Base-by-base conservation (phyloP, 2,329 filamentous ascomycete genomes). In the Ophiosphaerella narmari region DNA sequence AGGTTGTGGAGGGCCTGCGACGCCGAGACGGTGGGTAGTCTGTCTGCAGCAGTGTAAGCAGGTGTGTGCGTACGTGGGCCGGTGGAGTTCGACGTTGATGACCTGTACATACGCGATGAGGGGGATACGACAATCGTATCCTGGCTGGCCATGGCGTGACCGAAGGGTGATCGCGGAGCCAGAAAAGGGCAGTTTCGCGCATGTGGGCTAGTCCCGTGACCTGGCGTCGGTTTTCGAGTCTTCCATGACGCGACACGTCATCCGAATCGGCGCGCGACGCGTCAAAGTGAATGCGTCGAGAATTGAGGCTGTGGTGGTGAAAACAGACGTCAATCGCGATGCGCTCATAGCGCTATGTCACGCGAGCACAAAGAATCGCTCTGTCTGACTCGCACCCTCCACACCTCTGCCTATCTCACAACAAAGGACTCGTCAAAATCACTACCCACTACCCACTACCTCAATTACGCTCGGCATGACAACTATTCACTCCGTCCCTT, bases 1-100 rank as follows among this genome's bases (percentile, higher is more conserved):
- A 89, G 74, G 21, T 83, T 79, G 50, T 86, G 79, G 38, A 92
- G 77, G 7, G 86, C 88, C 65, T 90, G 82, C 1, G 88, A 88
- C 26, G 89, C 90, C 14, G 88, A 90, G 41, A 92, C 80, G 1
- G 90, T 90, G 32, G 90, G 87, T 45, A 93, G 77, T 43, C 89
- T 85, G 75, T 92, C 88, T 91, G 46, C 40, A 48, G 21, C 34
- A 39, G 11, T 8, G 40, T 72, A 33, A 70, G 63, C 33, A 26
- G 45, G 39, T 32, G 39, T 33, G 33, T 29, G 9, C 38, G 11
- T 72, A 32, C 68, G 63, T 35, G 29, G 45, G 39, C 29, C 38
- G 34, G 31, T 23, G 11, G 18, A 23, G 29, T 37, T 47, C 14
- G 7, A 7, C 39, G 31, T 34, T 1, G 21, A 40, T 14, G 24